These are phyloP conservation scores for Coemansia sp. DNA, from an alignment of 192 early-diverging fungal genomes.

Conservation along the genomic window DNA sequence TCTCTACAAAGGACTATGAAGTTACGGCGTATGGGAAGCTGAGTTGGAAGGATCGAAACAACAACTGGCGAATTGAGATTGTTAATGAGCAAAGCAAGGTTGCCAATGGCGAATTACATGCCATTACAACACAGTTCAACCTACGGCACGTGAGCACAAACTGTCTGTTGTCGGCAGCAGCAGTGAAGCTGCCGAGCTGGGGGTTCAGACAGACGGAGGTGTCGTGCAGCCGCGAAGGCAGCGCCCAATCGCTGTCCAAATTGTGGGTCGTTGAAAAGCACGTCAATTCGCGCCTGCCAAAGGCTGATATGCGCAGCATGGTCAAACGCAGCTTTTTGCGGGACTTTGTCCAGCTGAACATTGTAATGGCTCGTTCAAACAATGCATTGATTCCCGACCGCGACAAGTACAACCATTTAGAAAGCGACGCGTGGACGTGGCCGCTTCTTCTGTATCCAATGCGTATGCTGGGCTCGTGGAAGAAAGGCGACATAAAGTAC, in stretches of 20 bases:
- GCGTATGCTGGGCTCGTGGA: constrained; percentile 79
- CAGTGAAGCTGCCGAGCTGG: constrained; percentile 76
- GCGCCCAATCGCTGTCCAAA: constrained; percentile 29
- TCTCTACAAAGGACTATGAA: constrained; percentile 65
- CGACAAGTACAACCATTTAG: constrained; percentile 53
- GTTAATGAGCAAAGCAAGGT: constrained; percentile 42
- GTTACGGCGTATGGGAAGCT: constrained; percentile 56
- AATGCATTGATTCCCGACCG: constrained; percentile 40
- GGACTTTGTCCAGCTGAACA: constrained; percentile 36
- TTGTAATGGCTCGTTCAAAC: constrained; percentile 43
- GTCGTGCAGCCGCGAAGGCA: constrained; percentile 81
- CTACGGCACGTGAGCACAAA: constrained; percentile 71
- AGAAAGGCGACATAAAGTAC: constrained; percentile 71
- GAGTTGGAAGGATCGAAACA: constrained; percentile 61
- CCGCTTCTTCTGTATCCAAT: constrained; percentile 82
- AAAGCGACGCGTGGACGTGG: constrained; percentile 73
- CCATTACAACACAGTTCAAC: constrained; percentile 61
- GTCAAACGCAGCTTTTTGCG: constrained; percentile 14
- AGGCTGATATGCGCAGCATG: constrained; percentile 16
- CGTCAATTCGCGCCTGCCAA: constrained; percentile 19
- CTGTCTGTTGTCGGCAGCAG: constrained; percentile 74
- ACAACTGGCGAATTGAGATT: constrained; percentile 59
- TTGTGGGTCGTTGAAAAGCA: constrained; percentile 51
- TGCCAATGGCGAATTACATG: constrained; percentile 44
- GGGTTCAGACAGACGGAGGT: constrained; percentile 83